phyloP scores from a whole-genome alignment of 495 filamentous ascomycete species.

The Penicillium soppii region DNA sequence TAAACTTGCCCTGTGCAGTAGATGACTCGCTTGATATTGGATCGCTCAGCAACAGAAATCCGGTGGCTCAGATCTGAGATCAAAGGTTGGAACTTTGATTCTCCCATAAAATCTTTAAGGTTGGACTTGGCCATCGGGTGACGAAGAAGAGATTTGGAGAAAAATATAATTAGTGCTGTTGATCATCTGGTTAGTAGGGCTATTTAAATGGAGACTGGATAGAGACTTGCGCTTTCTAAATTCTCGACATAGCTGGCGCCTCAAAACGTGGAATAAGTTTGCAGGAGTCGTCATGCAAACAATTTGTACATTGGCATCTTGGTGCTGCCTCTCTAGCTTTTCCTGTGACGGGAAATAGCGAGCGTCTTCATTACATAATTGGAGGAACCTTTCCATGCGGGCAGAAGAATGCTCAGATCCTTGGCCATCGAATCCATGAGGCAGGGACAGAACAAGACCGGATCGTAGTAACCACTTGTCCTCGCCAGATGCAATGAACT shows the following conservation, averaged over 20 bases:
- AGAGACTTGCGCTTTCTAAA: slow-evolving; percentile 82
- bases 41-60: slow-evolving; percentile 67
- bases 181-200: slow-evolving; percentile 46
- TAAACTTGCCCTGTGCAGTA: slow-evolving; percentile 96
- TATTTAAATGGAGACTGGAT: no score
- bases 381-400: slow-evolving; percentile 94
- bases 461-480: slow-evolving; percentile 98
- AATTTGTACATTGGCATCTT: slow-evolving; percentile 99
- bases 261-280: slow-evolving; percentile 94
- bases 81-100: slow-evolving; percentile 94
- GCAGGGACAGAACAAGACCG: slow-evolving; percentile 88
- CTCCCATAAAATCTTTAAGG: slow-evolving; percentile 83
- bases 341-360: slow-evolving; percentile 82
- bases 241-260: slow-evolving; percentile 96
- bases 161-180: slow-evolving; percentile 86
- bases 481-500: slow-evolving; percentile 97
- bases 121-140: slow-evolving; percentile 86
- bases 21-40: slow-evolving; percentile 91
- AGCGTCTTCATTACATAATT: slow-evolving; percentile 97
- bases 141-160: slow-evolving; percentile 91
- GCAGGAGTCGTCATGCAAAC: slow-evolving; percentile 89
- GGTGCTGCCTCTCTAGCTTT: slow-evolving; percentile 94
- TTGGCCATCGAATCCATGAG: slow-evolving; percentile 97
- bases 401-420: slow-evolving; percentile 98
- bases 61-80: slow-evolving; percentile 83